These are phyloP conservation scores for Aciculosporium take DNA, from an alignment of 2,329 filamentous ascomycete genomes.

Conservation along the genomic window DNA sequence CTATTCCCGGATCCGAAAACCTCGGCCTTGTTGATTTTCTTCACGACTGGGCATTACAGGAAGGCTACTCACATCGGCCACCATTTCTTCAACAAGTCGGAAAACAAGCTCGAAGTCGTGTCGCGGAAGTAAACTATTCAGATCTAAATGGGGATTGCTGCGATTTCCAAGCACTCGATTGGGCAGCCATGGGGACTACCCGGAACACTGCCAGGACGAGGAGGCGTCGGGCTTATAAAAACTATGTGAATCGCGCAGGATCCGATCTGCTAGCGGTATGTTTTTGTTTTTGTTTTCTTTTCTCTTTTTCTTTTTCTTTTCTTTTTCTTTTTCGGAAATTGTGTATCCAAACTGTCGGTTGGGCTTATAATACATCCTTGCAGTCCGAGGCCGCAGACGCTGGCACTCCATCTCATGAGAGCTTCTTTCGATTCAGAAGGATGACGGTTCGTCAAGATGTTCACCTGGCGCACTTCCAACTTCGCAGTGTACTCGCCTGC, in stretches of 20 bases:
- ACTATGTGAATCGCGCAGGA: conserved; percentile 39
- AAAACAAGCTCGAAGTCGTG: conserved; percentile 12
- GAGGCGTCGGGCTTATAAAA: conserved; percentile 36
- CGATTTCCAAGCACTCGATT: conserved; percentile 47
- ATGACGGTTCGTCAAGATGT: conserved; percentile 42
- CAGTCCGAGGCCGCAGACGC: no score
- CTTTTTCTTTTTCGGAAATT: background rate
- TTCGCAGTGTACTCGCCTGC: conserved; percentile 47
- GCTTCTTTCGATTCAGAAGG: conserved; percentile 43
- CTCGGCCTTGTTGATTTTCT: conserved; percentile 35
- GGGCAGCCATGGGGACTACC: conserved; percentile 37
- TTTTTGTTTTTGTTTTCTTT: conserved; percentile 7
- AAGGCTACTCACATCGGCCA: conserved; percentile 13
- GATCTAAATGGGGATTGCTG: conserved; percentile 41
- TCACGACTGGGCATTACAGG: conserved; percentile 30
- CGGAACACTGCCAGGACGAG: conserved; percentile 33
- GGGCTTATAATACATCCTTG: background rate
- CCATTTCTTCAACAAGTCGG: conserved; percentile 19
- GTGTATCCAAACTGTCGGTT: background rate
- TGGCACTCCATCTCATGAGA: conserved; percentile 25
- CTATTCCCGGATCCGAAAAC: conserved; percentile 34
- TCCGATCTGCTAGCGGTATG: conserved; percentile 36
- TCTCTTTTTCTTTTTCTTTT: background rate
- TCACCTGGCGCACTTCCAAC: conserved; percentile 49
- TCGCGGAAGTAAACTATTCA: conserved; percentile 20